Conservation (phyloP, 352 stramenopile genomes). For the Achlya hypogyna region DNA sequence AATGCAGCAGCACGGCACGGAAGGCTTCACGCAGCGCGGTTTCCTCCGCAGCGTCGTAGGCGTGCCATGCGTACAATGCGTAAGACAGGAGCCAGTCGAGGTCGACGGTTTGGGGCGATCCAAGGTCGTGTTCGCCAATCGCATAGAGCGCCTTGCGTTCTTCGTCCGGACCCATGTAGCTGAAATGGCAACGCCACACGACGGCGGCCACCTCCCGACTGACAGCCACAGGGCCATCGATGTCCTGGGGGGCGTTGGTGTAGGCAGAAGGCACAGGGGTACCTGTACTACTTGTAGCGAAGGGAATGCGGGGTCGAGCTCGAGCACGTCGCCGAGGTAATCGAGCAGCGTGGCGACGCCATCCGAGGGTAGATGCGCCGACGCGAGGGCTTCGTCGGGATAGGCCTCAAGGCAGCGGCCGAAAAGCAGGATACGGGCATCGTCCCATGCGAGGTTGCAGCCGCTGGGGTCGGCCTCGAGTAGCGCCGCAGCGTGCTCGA, state of each 20-base stretch:
- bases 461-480: slow-evolving; percentile 26
- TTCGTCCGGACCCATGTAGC: slow-evolving; percentile 7
- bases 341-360: slow-evolving; percentile 42
- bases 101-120: not conserved
- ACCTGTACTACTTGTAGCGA: slow-evolving; percentile 13
- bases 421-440: slow-evolving; percentile 47
- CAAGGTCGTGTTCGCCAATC: slow-evolving; percentile 5
- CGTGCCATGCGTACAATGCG: not conserved
- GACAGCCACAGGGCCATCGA: slow-evolving; percentile 6
- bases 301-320: slow-evolving; percentile 30
- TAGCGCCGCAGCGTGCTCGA: slow-evolving; percentile 22
- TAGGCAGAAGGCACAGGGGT: too few species aligned
- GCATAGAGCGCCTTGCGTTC: slow-evolving; percentile 2
- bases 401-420: slow-evolving; percentile 46
- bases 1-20: not conserved
- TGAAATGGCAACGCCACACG: slow-evolving; percentile 15
- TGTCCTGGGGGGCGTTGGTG: not conserved
- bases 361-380: slow-evolving; percentile 33
- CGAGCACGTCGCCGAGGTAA: slow-evolving; percentile 49
- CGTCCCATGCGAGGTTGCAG: slow-evolving; percentile 23
- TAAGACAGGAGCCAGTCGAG: slow-evolving; percentile 13
- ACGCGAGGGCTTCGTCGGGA: slow-evolving; percentile 22
- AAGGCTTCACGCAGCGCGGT: not conserved
- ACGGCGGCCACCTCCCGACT: slow-evolving; percentile 1
- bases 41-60: not conserved